These are phyloP conservation scores for Penicillium dipodomyicola DNA, from an alignment of 495 filamentous ascomycete genomes.

Conservation along the genomic window DNA sequence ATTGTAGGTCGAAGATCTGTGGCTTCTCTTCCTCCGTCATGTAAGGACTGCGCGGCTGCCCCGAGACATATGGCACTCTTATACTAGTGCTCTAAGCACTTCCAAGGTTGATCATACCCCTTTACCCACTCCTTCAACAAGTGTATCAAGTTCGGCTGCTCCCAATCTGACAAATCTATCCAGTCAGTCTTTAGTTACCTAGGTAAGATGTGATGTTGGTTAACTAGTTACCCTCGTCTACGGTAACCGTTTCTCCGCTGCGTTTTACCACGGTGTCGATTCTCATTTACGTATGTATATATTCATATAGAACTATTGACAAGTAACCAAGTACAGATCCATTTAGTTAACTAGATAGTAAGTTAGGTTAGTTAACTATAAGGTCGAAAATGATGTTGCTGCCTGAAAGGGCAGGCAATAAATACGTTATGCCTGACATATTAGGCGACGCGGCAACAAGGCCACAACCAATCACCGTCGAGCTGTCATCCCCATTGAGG, in stretches of 20 bases:
- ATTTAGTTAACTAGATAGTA: background rate
- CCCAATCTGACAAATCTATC: background rate
- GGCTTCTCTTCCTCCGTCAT: background rate
- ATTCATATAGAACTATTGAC: no score
- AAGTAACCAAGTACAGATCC: background rate
- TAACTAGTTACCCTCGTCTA: background rate
- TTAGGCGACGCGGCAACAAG: background rate
- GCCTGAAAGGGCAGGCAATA: background rate
- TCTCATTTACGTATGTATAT: background rate
- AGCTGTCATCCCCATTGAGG: conserved; percentile 3
- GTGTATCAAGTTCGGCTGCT: background rate
- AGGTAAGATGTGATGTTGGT: background rate
- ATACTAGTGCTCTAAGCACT: background rate
- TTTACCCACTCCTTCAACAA: background rate
- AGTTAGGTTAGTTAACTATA: no score
- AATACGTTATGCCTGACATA: background rate
- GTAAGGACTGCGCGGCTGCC: background rate
- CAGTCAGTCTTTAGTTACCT: background rate
- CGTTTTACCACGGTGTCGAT: background rate
- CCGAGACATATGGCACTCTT: background rate
- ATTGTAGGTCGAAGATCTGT: background rate
- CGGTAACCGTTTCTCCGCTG: background rate
- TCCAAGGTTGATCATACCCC: background rate
- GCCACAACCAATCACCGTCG: background rate
- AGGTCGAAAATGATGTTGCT: background rate